Percentiles rank a stretch among this genome's conserved stretches.
Evolutionary conservation across 805 yeast genomes (phyloP).

Genomic region (Metschnikowia noctiluminum): DNA sequence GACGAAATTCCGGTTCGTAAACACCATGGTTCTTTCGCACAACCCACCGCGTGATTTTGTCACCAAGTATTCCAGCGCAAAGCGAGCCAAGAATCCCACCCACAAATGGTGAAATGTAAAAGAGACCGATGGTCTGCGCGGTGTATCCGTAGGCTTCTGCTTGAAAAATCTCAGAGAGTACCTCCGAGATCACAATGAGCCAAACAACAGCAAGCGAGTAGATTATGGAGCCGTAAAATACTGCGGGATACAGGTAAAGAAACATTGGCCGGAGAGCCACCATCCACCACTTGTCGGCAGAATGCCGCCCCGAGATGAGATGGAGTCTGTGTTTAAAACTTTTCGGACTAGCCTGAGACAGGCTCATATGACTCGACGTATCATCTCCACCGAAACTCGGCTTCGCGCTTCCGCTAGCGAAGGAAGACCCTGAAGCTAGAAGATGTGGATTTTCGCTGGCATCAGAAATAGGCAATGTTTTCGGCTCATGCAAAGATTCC

Average conservation of each 20-base stretch:
- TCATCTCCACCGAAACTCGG: neutral
- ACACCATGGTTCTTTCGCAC: constrained; percentile 48
- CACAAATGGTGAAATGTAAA: constrained; percentile 53
- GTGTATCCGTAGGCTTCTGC: constrained; percentile 44
- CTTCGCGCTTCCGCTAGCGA: neutral
- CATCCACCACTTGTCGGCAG: constrained; percentile 52
- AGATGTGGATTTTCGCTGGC: neutral
- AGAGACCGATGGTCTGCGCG: constrained; percentile 47
- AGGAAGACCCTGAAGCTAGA: neutral
- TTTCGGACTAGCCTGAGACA: constrained; percentile 9
- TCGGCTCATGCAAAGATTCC: neutral
- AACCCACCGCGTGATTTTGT: constrained; percentile 43
- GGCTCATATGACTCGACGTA: neutral
- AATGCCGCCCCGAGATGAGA: constrained; percentile 48
- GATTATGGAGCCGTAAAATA: constrained; percentile 48
- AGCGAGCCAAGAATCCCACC: constrained; percentile 59
- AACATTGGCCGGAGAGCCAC: constrained; percentile 54
- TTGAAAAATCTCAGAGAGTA: constrained; percentile 48
- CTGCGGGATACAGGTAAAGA: constrained; percentile 47
- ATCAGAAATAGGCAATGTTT: neutral
- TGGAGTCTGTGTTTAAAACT: constrained; percentile 32
- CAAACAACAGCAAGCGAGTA: constrained; percentile 60
- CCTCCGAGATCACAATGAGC: constrained; percentile 59
- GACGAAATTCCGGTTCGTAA: constrained; percentile 62
- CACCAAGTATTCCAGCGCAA: constrained; percentile 50